Base-by-base conservation (phyloP, 2,329 filamentous ascomycete species). In the Xylariaceae sp. region DNA sequence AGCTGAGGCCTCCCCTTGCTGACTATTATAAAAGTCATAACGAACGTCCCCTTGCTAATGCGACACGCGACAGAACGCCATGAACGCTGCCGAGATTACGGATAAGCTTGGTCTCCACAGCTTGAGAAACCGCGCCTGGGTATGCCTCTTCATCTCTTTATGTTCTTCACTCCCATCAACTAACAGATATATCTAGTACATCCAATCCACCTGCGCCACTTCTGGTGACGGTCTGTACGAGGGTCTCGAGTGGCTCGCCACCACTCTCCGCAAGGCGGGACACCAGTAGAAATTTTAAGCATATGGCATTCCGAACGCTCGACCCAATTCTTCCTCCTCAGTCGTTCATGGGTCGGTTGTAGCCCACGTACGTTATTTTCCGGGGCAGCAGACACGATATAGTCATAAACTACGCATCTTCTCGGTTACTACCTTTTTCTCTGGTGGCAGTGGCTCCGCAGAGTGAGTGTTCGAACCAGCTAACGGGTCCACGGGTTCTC, bases 31-130 rank as follows among this genome's bases (percentile, higher is more conserved):
- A 13, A 44, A 37, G 6, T n/a, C 30, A 39, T 2, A 4, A n/a
- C n/a, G 13, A 65, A 73, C 68, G 74, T 67, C 52, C 62, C 58
- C 15, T 49, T 64, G 60, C 62, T 73, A 51, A 66, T 51, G 35
- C 34, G 49, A 55, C 17, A 44, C 18, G 37, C 50, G 10, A 63
- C 13, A 96, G 92, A 97, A 97, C 76, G 94, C 94, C 79, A 97
- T 97, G 94, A 97, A 96, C 81, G 93, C 94, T 73, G 93, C 94
- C 75, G 94, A 99, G 83, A 97, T 99, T 79, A 99, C 94, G 78
- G 93, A 99, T 83, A 97, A 97, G 88, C 91, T 99, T 78, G 94
- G 94, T 75, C 92, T 99, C 73, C 93, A 97, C 88, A 95, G 90
- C 82, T 84, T 99, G 85, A 91, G 92, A 85, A 91, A 96, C 83